Conservation (phyloP, 148 eudicot genomes). For the Camellia sinensis region DNA sequence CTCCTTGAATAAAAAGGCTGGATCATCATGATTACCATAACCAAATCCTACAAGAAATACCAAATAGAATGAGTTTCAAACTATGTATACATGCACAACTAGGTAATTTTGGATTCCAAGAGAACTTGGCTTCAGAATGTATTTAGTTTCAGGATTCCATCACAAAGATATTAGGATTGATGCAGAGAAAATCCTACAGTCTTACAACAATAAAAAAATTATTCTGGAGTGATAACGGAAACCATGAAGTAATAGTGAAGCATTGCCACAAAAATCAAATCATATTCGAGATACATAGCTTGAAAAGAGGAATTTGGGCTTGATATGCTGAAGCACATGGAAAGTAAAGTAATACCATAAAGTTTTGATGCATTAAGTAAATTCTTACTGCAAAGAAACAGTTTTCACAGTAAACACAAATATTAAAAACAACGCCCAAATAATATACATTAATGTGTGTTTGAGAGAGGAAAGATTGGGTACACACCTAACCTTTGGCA, state of each 20-base stretch:
- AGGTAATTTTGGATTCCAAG: neutral
- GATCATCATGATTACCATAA: constrained; percentile 48
- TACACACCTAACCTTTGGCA: no score
- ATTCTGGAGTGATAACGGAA: neutral
- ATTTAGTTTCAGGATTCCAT: constrained; percentile 1
- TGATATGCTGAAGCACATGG: neutral
- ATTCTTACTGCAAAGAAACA: neutral
- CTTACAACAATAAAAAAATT: neutral
- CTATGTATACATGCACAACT: constrained; percentile 1
- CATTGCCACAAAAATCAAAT: neutral
- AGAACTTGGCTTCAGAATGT: neutral
- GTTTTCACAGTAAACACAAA: no score
- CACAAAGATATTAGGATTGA: neutral
- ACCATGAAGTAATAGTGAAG: neutral
- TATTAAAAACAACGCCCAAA: no score
- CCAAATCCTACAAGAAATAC: constrained; percentile 34
- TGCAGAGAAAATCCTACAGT: neutral
- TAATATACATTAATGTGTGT: no score
- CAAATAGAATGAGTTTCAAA: constrained; percentile 8
- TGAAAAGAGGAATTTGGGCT: neutral
- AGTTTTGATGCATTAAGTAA: neutral
- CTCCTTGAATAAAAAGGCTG: constrained; percentile 34
- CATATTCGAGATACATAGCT: neutral
- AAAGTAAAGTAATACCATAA: neutral
- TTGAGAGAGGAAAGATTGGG: no score